Conservation (phyloP, 768 basidiomycete genomes). For the Suillus americanus region DNA sequence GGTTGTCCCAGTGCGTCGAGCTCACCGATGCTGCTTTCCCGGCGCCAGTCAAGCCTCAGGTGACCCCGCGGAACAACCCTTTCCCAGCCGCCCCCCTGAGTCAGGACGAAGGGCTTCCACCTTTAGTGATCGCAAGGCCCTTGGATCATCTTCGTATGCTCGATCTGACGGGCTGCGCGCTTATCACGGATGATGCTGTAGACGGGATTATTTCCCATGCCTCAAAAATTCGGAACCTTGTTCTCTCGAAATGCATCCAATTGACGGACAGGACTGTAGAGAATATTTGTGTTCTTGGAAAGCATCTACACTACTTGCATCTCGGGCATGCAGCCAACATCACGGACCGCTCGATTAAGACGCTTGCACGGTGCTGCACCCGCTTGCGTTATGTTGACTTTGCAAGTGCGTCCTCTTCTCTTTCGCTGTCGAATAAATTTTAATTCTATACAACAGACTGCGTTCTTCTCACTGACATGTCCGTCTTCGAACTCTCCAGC, state of each 20-base stretch:
- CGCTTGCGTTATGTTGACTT: conserved; percentile 94
- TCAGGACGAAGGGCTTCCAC: conserved; percentile 50
- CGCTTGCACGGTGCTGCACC: conserved; percentile 83
- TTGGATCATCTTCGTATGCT: conserved; percentile 91
- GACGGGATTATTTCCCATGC: conserved; percentile 81
- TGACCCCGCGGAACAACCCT: conserved; percentile 35
- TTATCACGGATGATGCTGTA: conserved; percentile 79
- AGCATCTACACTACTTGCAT: conserved; percentile 92
- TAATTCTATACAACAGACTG: conserved; percentile 58
- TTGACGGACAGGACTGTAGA: conserved; percentile 83
- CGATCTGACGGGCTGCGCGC: conserved; percentile 84
- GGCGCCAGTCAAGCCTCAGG: conserved; percentile 47
- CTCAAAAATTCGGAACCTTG: conserved; percentile 82
- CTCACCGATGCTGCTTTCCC: conserved; percentile 90
- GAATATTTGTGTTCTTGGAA: conserved; percentile 84
- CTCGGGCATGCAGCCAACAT: conserved; percentile 89
- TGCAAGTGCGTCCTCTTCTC: conserved; percentile 62
- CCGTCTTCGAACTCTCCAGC: conserved; percentile 85
- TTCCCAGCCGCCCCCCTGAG: conserved; percentile 38
- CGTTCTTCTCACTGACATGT: conserved; percentile 84
- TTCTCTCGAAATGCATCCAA: conserved; percentile 78
- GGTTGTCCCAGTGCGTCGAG: conserved; percentile 73
- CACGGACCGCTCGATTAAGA: conserved; percentile 84
- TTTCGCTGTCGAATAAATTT: neutral
- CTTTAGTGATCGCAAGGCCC: conserved; percentile 59